phyloP scores from a whole-genome alignment of 768 basidiomycete genomes.

The Amanita thiersii region DNA sequence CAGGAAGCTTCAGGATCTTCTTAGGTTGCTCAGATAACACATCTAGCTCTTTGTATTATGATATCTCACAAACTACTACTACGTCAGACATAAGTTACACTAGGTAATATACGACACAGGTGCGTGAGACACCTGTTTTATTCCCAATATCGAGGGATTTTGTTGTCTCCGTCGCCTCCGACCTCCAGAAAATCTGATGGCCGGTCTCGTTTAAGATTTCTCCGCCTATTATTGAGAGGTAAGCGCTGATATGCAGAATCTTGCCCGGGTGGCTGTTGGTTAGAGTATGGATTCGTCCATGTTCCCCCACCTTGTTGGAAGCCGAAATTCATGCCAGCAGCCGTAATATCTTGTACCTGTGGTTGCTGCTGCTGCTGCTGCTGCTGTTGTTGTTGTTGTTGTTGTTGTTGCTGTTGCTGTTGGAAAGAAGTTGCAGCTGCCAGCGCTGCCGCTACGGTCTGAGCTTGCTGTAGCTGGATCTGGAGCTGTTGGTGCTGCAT shows the following conservation, averaged over 20 bases:
- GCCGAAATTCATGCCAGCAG: conserved; percentile 28
- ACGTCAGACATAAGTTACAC: neutral
- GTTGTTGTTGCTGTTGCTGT: conserved; percentile 40
- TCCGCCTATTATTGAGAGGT: conserved; percentile 73
- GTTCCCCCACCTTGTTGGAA: conserved; percentile 23
- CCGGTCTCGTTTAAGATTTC: conserved; percentile 72
- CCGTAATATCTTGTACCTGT: conserved; percentile 27
- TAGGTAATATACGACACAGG: no score
- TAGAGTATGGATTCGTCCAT: conserved; percentile 14
- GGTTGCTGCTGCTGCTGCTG: conserved; percentile 17
- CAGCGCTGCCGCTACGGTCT: conserved; percentile 59
- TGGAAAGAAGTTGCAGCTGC: conserved; percentile 50
- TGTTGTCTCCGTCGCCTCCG: conserved; percentile 52
- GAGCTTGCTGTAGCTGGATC: conserved; percentile 73
- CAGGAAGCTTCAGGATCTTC: conserved; percentile 9
- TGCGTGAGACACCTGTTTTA: conserved; percentile 22
- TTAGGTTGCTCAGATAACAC: neutral
- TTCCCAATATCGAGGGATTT: conserved; percentile 75
- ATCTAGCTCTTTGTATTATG: neutral
- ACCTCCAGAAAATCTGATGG: conserved; percentile 82
- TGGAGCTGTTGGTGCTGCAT: conserved; percentile 78
- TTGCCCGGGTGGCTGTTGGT: conserved; percentile 50
- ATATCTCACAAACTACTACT: neutral
- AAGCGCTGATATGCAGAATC: conserved; percentile 86
- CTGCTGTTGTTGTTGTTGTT: conserved; percentile 20